These are phyloP conservation scores for Solanum okadae DNA, from an alignment of 257 asterid species.

Conservation along the genomic window DNA sequence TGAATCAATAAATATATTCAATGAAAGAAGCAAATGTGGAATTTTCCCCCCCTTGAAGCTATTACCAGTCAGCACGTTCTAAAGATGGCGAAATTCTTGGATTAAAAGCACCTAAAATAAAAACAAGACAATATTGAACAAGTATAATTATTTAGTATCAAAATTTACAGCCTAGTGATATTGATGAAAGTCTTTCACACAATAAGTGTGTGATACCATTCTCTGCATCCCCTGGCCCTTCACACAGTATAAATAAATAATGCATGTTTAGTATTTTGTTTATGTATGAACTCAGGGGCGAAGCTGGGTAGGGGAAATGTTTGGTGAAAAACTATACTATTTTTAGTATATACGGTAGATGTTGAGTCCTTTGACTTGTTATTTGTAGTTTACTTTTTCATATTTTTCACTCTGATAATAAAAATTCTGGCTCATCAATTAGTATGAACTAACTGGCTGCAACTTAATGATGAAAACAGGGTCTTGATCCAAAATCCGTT, in stretches of 20 bases:
- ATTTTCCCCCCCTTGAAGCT: background rate
- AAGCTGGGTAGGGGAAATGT: background rate
- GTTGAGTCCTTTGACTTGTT: background rate
- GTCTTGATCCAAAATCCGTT: constrained; percentile 34
- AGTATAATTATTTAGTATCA: background rate
- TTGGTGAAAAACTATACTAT: background rate
- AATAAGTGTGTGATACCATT: background rate
- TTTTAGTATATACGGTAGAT: background rate
- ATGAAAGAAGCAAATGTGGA: background rate
- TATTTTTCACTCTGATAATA: background rate
- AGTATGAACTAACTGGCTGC: background rate
- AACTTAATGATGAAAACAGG: background rate
- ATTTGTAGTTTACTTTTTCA: background rate
- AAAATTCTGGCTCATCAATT: background rate
- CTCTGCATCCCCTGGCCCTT: background rate
- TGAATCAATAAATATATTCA: background rate
- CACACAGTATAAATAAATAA: background rate
- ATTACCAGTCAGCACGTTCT: background rate
- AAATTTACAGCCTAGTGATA: background rate
- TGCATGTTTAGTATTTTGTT: background rate
- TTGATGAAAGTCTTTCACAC: background rate
- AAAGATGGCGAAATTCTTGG: background rate
- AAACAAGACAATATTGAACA: background rate
- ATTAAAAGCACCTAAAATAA: background rate
- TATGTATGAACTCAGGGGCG: background rate